Evolutionary conservation across 1,284 basidiomycete genomes (phyloP), one percentile per base, ranked within the genome.

Genomic region (Erythrobasidium hasegawianum): DNA sequence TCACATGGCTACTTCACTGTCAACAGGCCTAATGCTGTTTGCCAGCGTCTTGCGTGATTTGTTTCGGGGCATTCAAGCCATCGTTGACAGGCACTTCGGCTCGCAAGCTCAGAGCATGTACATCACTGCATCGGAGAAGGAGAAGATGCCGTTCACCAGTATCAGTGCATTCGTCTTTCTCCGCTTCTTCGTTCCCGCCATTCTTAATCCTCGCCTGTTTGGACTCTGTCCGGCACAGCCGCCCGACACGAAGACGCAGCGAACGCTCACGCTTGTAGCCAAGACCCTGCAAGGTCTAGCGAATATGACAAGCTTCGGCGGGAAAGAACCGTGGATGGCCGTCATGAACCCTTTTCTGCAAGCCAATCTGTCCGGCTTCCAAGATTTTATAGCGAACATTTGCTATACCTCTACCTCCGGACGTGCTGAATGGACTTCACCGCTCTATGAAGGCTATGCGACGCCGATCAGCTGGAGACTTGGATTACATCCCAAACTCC

Each of bases 121-220:
- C 29, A 26, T 57, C 16, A n/a, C 69, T 76, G 16, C 73, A 78
- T 18, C 81, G 24, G 71, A 72, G 9, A 58, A 69, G 40, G 64
- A 65, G 57, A 72, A 75, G 45, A 79, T 89, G 45, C 86, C 84
- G 38, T 86, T 83, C 82, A 88, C 90, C 75, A 86, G 86, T 72
- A 87, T 91, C 49, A 88, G 87, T 45, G 89, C 89, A 0, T 91
- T 91, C 75, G 85, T 87, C 73, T 91, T 91, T 76, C 80, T 91
- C 40, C 83, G 89, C 52, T 89, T 92, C 76, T 86, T 92, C 50
- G 72, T 73, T 22, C 74, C 74, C 16, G 74, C 74, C 26, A 70
- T 75, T 39, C 71, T 75, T 56, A 73, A 74, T 27, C 74, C 74
- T 1, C 68, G 68, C 16, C 69, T 75, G 7, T 75, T 74, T 60